Percentiles rank a stretch among this genome's conserved stretches.
Conservation (phyloP, 345 rosid genomes). For the Lepidium africanum region DNA sequence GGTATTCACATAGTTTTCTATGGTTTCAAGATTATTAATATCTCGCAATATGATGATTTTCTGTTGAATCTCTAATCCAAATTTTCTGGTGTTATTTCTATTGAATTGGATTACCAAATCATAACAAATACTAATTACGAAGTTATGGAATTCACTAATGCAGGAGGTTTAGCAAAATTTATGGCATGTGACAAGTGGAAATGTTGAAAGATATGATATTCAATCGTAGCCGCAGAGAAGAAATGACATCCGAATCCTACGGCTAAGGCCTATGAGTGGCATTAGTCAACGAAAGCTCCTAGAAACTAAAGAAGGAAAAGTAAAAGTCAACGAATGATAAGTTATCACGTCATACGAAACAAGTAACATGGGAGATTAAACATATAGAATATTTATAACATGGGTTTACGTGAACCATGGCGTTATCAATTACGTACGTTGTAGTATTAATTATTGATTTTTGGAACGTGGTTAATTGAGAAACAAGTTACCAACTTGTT, state of each 20-base stretch:
- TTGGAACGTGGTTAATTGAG: no score
- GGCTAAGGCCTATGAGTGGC: neutral
- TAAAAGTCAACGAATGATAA: constrained; percentile 21
- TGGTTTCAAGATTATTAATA: no score
- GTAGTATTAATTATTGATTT: no score
- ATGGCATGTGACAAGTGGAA: constrained; percentile 28
- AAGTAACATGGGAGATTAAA: constrained; percentile 12
- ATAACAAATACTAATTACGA: no score
- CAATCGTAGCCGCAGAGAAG: neutral
- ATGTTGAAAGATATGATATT: neutral
- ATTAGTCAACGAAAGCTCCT: constrained; percentile 10
- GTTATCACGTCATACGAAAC: constrained; percentile 6
- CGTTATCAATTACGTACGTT: neutral
- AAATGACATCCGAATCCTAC: constrained; percentile 5
- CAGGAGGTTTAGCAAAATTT: neutral
- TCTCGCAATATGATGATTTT: no score
- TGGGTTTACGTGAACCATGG: constrained; percentile 8
- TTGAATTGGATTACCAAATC: no score
- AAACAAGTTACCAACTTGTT: no score
- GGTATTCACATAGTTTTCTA: no score
- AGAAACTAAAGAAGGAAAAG: neutral
- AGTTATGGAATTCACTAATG: no score
- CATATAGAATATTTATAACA: constrained; percentile 1
- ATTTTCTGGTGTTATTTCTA: no score
- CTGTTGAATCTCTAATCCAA: no score